Evolutionary conservation across 2,329 filamentous ascomycete genomes (phyloP).

Genomic region (Xylariaceae sp.): DNA sequence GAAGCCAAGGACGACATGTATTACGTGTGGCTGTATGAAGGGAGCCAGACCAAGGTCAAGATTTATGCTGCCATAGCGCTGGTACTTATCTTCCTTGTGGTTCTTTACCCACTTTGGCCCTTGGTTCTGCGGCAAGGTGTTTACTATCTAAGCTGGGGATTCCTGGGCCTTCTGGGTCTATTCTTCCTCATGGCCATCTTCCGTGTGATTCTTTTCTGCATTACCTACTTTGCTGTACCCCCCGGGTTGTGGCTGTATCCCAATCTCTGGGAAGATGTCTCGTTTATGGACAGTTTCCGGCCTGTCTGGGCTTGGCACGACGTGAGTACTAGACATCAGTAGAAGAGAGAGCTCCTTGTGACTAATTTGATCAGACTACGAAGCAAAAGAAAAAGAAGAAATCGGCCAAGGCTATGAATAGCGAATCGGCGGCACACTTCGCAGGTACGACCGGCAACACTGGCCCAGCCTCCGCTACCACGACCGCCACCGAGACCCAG

Average conservation of each 20-base stretch:
- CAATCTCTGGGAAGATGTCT: slow-evolving; percentile 97
- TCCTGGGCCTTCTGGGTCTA: slow-evolving; percentile 81
- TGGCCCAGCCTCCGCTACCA: slow-evolving; percentile 49
- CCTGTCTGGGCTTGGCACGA: slow-evolving; percentile 98
- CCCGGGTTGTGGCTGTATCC: slow-evolving; percentile 98
- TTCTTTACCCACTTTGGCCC: slow-evolving; percentile 96
- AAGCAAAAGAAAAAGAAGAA: slow-evolving; percentile 55
- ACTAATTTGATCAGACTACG: slow-evolving; percentile 24
- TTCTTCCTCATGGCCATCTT: slow-evolving; percentile 99
- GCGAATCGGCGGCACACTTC: slow-evolving; percentile 36
- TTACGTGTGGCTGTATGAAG: slow-evolving; percentile 96
- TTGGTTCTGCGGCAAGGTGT: slow-evolving; percentile 86
- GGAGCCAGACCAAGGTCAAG: slow-evolving; percentile 89
- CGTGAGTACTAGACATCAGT: slow-evolving; percentile 57
- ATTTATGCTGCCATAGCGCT: slow-evolving; percentile 83
- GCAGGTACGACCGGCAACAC: slow-evolving; percentile 50
- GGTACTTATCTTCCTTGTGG: slow-evolving; percentile 76
- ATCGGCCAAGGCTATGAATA: slow-evolving; percentile 34
- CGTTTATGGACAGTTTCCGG: slow-evolving; percentile 95
- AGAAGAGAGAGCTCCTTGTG: neutral
- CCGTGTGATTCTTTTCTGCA: slow-evolving; percentile 86
- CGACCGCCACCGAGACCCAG: slow-evolving; percentile 53
- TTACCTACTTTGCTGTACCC: slow-evolving; percentile 79
- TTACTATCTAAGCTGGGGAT: slow-evolving; percentile 94
- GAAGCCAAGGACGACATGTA: slow-evolving; percentile 83